phyloP scores from a whole-genome alignment of 2,329 filamentous ascomycete species.

The Aspergillus fijiensis region DNA sequence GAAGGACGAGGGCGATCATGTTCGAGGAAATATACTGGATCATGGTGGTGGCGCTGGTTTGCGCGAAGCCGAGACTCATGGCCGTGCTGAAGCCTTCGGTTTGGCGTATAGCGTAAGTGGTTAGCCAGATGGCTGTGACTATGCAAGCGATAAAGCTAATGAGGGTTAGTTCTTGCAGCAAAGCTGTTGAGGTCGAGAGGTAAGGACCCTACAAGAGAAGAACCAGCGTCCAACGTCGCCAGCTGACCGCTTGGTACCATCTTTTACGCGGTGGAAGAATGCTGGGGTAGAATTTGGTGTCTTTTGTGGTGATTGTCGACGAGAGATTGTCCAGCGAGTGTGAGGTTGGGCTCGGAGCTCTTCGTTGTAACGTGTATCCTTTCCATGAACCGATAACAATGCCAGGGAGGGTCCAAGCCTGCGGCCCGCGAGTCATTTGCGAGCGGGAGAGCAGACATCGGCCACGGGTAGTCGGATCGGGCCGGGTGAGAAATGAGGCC shows the following conservation, averaged over 20 bases:
- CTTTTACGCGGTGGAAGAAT: not conserved
- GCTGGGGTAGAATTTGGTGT: not conserved
- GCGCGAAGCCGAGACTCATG: not conserved
- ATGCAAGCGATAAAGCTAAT: not conserved
- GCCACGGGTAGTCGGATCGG: constrained; percentile 16
- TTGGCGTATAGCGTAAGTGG: not conserved
- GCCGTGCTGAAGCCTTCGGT: not conserved
- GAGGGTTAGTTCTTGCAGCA: not conserved
- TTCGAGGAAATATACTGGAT: not conserved
- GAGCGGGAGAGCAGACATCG: constrained; percentile 12
- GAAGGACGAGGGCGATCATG: constrained; percentile 8
- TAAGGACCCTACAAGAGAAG: not conserved
- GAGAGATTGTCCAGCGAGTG: not conserved
- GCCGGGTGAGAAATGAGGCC: constrained; percentile 23
- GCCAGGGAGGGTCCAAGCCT: not conserved
- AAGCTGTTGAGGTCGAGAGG: too few species aligned
- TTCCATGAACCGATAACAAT: not conserved
- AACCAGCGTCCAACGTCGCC: not conserved
- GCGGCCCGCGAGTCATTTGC: not conserved
- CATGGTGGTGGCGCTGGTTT: not conserved
- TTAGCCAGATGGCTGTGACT: not conserved
- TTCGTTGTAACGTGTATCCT: not conserved
- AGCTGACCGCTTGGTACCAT: not conserved
- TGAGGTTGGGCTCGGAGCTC: not conserved
- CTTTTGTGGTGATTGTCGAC: not conserved